Percentiles rank a stretch among this genome's conserved stretches.
phyloP scores from a whole-genome alignment of 805 yeast species.

The Schwanniomyces occidentalis region DNA sequence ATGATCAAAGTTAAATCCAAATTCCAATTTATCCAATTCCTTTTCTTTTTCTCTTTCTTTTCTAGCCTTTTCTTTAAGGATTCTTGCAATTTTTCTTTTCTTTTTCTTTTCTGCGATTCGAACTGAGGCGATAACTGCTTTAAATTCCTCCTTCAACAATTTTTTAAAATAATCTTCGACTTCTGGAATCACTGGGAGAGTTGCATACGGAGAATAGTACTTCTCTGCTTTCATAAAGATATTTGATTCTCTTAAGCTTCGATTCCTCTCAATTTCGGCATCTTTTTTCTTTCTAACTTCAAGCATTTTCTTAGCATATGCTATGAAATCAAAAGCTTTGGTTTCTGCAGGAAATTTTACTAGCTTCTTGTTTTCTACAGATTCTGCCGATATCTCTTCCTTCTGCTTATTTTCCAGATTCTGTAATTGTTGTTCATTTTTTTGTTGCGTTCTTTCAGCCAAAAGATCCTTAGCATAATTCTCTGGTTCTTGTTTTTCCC shows the following conservation, averaged over 20 bases:
- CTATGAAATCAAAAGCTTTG: constrained; percentile 51
- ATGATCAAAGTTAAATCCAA: constrained; percentile 13
- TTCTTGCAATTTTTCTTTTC: constrained; percentile 21
- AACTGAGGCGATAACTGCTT: constrained; percentile 31
- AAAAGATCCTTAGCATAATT: constrained; percentile 1
- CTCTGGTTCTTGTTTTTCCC: constrained; percentile 5
- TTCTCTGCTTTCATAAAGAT: constrained; percentile 40
- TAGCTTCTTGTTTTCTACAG: not conserved
- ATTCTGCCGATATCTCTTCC: constrained; percentile 1
- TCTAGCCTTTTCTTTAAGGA: constrained; percentile 16
- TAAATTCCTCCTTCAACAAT: constrained; percentile 28
- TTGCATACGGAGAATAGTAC: constrained; percentile 39
- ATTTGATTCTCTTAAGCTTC: constrained; percentile 25
- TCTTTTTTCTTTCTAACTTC: constrained; percentile 32
- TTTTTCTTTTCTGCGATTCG: constrained; percentile 34
- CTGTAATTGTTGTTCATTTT: not conserved
- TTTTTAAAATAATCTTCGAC: constrained; percentile 21
- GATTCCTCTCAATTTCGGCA: constrained; percentile 16
- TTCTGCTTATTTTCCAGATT: not conserved
- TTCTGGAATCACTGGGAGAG: constrained; percentile 18
- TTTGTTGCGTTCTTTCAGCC: not conserved
- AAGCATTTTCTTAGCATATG: constrained; percentile 53
- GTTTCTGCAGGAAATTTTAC: not conserved
- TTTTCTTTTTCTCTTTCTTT: constrained; percentile 24
- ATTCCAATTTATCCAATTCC: constrained; percentile 15